Evolutionary conservation across 2,329 filamentous ascomycete species (phyloP).

Genomic region (Tympanopsis confertula): DNA sequence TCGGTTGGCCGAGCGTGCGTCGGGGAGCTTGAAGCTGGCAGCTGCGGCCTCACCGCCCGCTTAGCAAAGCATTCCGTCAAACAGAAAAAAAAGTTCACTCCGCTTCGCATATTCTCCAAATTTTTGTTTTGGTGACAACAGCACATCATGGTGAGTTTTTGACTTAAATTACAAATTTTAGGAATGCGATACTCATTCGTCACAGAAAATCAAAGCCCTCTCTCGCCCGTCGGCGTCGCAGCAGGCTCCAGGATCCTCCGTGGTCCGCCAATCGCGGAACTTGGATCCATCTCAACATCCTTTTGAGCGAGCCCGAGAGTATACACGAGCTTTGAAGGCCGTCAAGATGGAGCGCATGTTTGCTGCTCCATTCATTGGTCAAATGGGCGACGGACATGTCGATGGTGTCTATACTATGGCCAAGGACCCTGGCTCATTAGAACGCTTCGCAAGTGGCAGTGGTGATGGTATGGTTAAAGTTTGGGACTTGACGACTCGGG

Average conservation of each 20-base stretch:
- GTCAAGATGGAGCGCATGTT: slow-evolving; percentile 77
- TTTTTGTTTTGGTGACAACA: too few relatives aligned
- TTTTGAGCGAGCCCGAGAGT: slow-evolving; percentile 82
- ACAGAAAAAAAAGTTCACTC: too few relatives aligned
- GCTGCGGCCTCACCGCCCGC: too few relatives aligned
- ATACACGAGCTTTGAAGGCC: slow-evolving; percentile 51
- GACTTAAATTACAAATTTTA: too few relatives aligned
- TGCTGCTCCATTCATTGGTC: slow-evolving; percentile 59
- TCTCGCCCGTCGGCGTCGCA: slow-evolving; percentile 1
- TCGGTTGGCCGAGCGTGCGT: too few relatives aligned
- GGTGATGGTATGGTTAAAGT: slow-evolving; percentile 83
- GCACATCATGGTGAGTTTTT: slow-evolving; percentile 1
- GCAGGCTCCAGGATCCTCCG: neutral
- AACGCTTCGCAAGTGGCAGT: slow-evolving; percentile 69
- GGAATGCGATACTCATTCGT: too few relatives aligned
- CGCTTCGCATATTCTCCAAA: too few relatives aligned
- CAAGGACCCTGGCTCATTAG: slow-evolving; percentile 65
- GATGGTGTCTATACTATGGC: slow-evolving; percentile 78
- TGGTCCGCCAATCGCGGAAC: slow-evolving; percentile 3
- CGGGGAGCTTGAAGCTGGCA: too few relatives aligned
- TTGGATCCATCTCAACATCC: slow-evolving; percentile 79
- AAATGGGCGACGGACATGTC: slow-evolving; percentile 82
- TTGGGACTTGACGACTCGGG: slow-evolving; percentile 42
- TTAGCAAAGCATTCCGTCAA: too few relatives aligned
- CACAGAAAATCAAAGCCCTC: slow-evolving; percentile 1